phyloP scores from a whole-genome alignment of 164 flowering plant genomes.

The Vitis rotundifolia region DNA sequence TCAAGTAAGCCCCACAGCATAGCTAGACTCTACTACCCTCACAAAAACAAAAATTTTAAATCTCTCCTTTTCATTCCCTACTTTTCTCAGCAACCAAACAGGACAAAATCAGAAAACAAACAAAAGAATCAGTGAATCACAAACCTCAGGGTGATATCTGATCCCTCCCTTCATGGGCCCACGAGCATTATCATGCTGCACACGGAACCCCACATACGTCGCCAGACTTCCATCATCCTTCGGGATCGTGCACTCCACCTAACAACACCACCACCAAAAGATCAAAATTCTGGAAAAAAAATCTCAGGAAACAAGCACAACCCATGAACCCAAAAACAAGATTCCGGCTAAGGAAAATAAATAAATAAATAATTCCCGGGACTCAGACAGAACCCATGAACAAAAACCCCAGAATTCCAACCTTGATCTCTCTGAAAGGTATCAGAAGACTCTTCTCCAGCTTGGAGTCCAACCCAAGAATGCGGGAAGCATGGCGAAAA shows the following conservation, averaged over 20 bases:
- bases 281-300: neutral
- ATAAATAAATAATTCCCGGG: neutral
- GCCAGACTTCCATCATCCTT: constrained; percentile 85
- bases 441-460: constrained; percentile 70
- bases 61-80: no score
- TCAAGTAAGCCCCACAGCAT: no score
- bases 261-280: constrained; percentile 1
- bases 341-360: no score
- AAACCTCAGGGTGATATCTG: constrained; percentile 92
- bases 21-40: no score
- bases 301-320: constrained; percentile 7
- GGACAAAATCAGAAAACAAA: neutral
- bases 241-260: constrained; percentile 97
- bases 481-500: constrained; percentile 59
- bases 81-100: neutral
- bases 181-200: constrained; percentile 91
- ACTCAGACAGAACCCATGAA: constrained; percentile 7
- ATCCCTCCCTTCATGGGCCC: constrained; percentile 99
- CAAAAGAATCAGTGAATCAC: neutral
- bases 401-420: constrained; percentile 6
- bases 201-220: constrained; percentile 83
- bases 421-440: constrained; percentile 83
- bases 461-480: constrained; percentile 78
- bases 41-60: no score
- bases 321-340: neutral